phyloP scores from a whole-genome alignment of 2,329 filamentous ascomycete species.

The Ophiostoma pallidulum region DNA sequence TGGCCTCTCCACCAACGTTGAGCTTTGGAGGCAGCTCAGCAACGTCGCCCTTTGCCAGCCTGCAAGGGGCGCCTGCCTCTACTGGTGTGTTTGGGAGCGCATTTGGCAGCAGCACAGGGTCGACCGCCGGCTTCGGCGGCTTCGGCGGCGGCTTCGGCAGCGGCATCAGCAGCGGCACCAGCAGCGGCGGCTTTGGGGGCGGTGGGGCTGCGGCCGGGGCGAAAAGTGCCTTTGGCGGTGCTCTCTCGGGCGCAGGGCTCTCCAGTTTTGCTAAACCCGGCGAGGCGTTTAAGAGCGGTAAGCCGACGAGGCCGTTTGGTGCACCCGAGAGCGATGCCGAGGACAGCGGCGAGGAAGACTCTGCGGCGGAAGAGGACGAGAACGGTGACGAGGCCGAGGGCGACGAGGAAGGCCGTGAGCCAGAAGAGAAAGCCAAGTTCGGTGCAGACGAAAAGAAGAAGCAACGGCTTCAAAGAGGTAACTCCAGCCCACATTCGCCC shows the following conservation, averaged over 20 bases:
- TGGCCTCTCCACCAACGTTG: conserved; percentile 34
- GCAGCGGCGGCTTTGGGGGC: neutral
- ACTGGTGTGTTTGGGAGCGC: conserved; percentile 8
- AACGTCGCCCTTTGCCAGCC: conserved; percentile 40
- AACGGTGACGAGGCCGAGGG: conserved; percentile 38
- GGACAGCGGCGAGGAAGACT: conserved; percentile 32
- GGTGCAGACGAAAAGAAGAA: conserved; percentile 53
- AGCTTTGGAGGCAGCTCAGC: conserved; percentile 36
- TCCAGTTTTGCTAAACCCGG: conserved; percentile 62
- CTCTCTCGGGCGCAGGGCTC: conserved; percentile 37
- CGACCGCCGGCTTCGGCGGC: conserved; percentile 40
- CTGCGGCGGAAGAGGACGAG: conserved; percentile 33
- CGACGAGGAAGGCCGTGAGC: conserved; percentile 31
- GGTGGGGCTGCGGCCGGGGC: conserved; percentile 25
- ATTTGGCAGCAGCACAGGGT: conserved; percentile 28
- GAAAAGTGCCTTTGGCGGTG: conserved; percentile 28
- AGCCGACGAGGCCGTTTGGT: conserved; percentile 65
- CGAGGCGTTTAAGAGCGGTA: conserved; percentile 43
- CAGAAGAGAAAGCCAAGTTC: conserved; percentile 22
- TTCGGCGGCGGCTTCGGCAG: conserved; percentile 26
- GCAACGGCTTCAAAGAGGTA: conserved; percentile 60
- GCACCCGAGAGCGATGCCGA: conserved; percentile 59
- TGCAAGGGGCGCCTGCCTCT: neutral
- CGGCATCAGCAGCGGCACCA: conserved; percentile 25
- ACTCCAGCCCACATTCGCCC: conserved; percentile 26